Base-by-base conservation (phyloP, 148 eudicot species). In the Vaccinium macrocarpon region DNA sequence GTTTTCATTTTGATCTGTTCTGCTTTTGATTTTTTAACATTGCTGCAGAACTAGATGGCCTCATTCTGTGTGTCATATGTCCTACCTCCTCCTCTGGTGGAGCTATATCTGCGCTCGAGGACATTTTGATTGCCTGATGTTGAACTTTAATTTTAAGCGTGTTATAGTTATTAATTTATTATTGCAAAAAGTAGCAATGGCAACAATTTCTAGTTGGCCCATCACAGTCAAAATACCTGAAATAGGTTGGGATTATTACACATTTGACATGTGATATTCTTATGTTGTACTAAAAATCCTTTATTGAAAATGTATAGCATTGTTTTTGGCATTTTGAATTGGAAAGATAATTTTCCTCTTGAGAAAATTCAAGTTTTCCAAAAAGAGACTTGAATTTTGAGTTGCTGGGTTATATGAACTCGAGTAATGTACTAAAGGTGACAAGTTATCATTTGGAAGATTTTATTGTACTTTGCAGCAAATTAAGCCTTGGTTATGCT, bases 21-120 rank as follows among this genome's bases (percentile, higher is more conserved):
- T 80, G 79, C 56, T 84, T 82, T 48, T 74, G 52, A 70, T 53
- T 66, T 3, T 3, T 51, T 62, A 38, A 27, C 75, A 7, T 56
- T 57, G 4, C 19, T 2, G 7, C 38, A 35, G 48, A 25, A 14
- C 4, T 51, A 27, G 38, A 52, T 52, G 23, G 13, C 15, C 29
- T 21, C 25, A 75, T 75, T 78, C 10, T 55, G 16, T 53, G 12
- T 7, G 21, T 78, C 55, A 2, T 48, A 52, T 29, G 48, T 62
- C 76, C 21, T 46, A 35, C 14, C 51, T 72, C 61, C 23, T 46
- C 48, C n/a, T 32, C 82, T 52, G 19, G 14, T n/a, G 25, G 27
- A 32, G 73, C 32, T 38, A 57, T 32, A 80, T 19, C 19, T 59
- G 29, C 14, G 48, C 71, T 4, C 6, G 15, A n/a, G 32, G 38